phyloP scores from a whole-genome alignment of 768 basidiomycete genomes.

The Psilocybe subaeruginosa region DNA sequence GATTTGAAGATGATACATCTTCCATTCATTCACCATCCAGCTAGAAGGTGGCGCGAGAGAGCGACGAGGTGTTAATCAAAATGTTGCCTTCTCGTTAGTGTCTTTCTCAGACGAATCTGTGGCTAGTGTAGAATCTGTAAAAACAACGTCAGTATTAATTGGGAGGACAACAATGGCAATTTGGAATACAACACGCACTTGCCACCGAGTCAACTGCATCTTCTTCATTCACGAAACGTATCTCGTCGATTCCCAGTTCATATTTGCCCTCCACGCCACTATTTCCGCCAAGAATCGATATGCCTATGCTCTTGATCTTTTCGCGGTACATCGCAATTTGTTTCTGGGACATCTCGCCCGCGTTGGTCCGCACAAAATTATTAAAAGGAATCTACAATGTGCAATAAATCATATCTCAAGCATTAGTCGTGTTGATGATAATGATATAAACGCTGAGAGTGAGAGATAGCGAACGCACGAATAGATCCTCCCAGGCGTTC shows the following conservation, averaged over 20 bases:
- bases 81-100: background rate
- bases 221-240: constrained; percentile 81
- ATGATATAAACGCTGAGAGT: no score
- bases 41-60: background rate
- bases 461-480: constrained; percentile 46
- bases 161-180: background rate
- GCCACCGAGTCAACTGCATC: constrained; percentile 43
- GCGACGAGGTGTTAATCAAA: background rate
- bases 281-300: constrained; percentile 87
- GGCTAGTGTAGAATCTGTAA: background rate
- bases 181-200: constrained; percentile 15
- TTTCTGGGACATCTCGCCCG: constrained; percentile 67
- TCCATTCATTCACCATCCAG: background rate
- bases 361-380: constrained; percentile 74
- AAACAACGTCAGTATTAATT: background rate
- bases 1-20: background rate
- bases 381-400: constrained; percentile 74
- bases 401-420: background rate
- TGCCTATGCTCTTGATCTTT: constrained; percentile 78
- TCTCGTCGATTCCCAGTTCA: constrained; percentile 82
- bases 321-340: constrained; percentile 80
- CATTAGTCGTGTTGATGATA: no score
- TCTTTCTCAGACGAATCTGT: constrained; percentile 10
- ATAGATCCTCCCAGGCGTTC: constrained; percentile 81
- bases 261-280: constrained; percentile 74